Evolutionary conservation across 179 eudicot genomes (phyloP), one percentile per base, ranked within the genome.

Genomic region (Beta lomatogona): DNA sequence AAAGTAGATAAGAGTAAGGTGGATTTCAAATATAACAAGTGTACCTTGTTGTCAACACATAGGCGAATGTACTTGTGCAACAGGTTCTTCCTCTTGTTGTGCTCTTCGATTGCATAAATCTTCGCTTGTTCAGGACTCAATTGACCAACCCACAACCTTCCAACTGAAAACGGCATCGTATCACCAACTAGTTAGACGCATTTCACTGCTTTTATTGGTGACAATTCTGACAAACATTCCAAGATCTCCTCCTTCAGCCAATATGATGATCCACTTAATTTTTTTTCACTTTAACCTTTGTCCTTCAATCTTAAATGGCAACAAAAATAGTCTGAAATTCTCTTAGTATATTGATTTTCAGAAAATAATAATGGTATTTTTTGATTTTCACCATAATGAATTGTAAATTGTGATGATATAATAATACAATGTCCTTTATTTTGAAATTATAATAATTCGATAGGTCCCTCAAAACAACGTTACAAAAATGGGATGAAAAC

Each of bases 91-190:
- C 92, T 83, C 80, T 75, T 85, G 66, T 85, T 89, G 53, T 84
- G 83, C 78, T 92, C 95, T 77, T 89, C 90, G 21, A 78, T 89
- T 73, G 86, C 76, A 72, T 89, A 89, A 58, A 83, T 55, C 68
- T 71, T 89, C 28, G 83, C 81, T 67, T 88, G 91, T n/a, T 89
- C 95, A 71, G 86, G 82, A 78, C 87, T 87, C 79, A 92, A 78
- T 28, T 90, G 95, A 82, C 90, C 89, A 69, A 84, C 87, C 67
- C 91, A 85, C 64, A 92, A 87, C 81, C 82, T 90, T 78, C 93
- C 95, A 81, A 90, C 95, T 92, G 82, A 82, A 71, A 71, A 77
- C 59, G 75, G 16, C 63, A 70, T 63, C 46, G 57, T 60, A 25
- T 54, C 50, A 67, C 10, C 10, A 46, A 36, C 19, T 69, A 57